Evolutionary conservation across 192 early-diverging fungal species (phyloP), one percentile per base, ranked within the genome.

Genomic region (Coemansia sp.): DNA sequence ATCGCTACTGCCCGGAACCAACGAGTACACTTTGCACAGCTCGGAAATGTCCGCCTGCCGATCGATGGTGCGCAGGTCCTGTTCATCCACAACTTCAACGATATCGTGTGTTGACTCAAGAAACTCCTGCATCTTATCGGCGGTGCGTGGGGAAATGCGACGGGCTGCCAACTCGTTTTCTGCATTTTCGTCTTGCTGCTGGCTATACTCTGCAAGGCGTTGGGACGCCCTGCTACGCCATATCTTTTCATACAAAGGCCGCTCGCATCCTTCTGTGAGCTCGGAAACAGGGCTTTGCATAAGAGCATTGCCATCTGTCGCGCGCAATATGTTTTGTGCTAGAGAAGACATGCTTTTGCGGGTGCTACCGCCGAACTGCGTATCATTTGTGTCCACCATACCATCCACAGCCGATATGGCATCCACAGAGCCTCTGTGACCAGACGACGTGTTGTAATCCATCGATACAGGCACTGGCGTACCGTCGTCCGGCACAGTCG

Each of bases 51-150:
- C 65, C 1, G 35, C 66, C 38, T 67, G 68, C 34, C 68, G 70
- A 24, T 26, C 68, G 44, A 76, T 67, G 45, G 57, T 63, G 35
- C 39, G 57, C 34, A 71, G 10, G 10, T 72, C 79, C n/a, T 63
- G 34, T 2, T 16, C 58, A 20, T 35, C 44, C 10, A 71, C 44
- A 21, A 39, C 15, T 45, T 69, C 75, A n/a, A 24, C 33, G 12
- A 49, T 51, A 23, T 82, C 75, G 55, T 83, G 80, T 11, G 72
- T 26, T 6, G 59, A 20, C 48, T 46, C 38, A n/a, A 73, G 26
- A 36, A 83, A 83, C 16, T 15, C 38, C 16, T 61, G 66, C 90
- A 91, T 92, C 20, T 86, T 87, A n/a, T 80, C 70, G 5, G 84
- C 69, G 1, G 85, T 88, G 58, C 91, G 79, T 34, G 64, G 64